Evolutionary conservation across 2,329 filamentous ascomycete species (phyloP).

Genomic region (Fusarium pseudonygamai): DNA sequence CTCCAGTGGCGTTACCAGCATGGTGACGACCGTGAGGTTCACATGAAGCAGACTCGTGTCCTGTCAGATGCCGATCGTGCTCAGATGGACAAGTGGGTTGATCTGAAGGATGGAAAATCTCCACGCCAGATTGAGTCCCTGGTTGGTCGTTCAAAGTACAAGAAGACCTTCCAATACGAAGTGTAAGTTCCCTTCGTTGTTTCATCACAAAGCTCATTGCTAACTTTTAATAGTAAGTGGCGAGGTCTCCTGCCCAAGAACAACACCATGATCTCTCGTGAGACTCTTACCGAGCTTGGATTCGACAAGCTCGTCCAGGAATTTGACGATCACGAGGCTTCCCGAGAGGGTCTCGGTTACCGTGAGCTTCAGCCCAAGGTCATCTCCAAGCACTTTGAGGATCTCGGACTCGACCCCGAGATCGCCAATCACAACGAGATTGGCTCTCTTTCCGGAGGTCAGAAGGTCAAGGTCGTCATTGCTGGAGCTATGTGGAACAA

Average conservation of each 20-base stretch:
- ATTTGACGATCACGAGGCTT: slow-evolving; percentile 98
- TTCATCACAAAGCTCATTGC: not conserved
- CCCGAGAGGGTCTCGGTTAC: slow-evolving; percentile 97
- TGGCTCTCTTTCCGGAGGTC: slow-evolving; percentile 91
- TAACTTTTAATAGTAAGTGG: slow-evolving; percentile 77
- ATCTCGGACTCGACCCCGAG: slow-evolving; percentile 93
- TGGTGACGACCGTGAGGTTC: slow-evolving; percentile 94
- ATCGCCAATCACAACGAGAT: slow-evolving; percentile 99
- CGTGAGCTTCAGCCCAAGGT: slow-evolving; percentile 90
- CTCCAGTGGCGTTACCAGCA: slow-evolving; percentile 98
- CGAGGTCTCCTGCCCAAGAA: slow-evolving; percentile 85
- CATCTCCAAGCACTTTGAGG: slow-evolving; percentile 98
- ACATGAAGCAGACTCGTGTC: slow-evolving; percentile 96
- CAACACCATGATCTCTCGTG: slow-evolving; percentile 92
- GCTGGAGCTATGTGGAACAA: slow-evolving; percentile 99
- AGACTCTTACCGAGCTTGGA: slow-evolving; percentile 85
- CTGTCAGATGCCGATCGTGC: slow-evolving; percentile 84
- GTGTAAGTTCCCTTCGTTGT: slow-evolving; percentile 65
- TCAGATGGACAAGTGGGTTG: slow-evolving; percentile 91
- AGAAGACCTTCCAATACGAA: slow-evolving; percentile 99
- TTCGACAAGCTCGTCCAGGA: slow-evolving; percentile 96
- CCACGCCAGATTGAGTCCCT: slow-evolving; percentile 82
- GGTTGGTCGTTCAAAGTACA: slow-evolving; percentile 97
- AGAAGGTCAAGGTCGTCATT: slow-evolving; percentile 99
- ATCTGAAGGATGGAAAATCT: slow-evolving; percentile 84